A percentile compares a stretch with the other conserved stretches of the same genome.
phyloP scores from a whole-genome alignment of 768 basidiomycete genomes.

The Suillus bovinus region DNA sequence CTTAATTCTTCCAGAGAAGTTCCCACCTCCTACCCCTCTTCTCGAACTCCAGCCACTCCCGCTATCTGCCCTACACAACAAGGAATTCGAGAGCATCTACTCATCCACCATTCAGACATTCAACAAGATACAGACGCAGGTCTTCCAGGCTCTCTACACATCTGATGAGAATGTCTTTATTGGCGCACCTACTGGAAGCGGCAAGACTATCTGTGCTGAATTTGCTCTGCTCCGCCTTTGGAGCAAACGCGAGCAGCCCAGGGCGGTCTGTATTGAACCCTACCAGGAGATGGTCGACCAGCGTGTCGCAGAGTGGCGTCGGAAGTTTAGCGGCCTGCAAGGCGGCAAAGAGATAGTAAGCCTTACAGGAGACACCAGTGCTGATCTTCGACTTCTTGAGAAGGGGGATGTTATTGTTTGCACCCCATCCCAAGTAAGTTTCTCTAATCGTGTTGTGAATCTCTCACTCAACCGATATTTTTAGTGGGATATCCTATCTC shows the following conservation, averaged over 20 bases:
- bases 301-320: conserved; percentile 85
- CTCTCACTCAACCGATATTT: conserved; percentile 8
- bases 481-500: conserved; percentile 93
- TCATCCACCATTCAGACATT: conserved; percentile 77
- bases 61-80: conserved; percentile 88
- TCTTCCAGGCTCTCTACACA: conserved; percentile 96
- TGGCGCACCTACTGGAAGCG: conserved; percentile 94
- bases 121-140: conserved; percentile 99
- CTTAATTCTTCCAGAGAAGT: conserved; percentile 94
- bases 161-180: conserved; percentile 97
- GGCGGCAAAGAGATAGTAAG: conserved; percentile 94
- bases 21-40: conserved; percentile 89
- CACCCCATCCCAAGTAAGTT: conserved; percentile 82
- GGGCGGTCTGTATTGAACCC: conserved; percentile 95
- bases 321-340: conserved; percentile 79
- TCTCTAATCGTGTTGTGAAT: background rate
- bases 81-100: conserved; percentile 89
- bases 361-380: conserved; percentile 91
- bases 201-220: conserved; percentile 97
- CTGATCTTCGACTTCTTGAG: conserved; percentile 86
- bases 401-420: conserved; percentile 93
- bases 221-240: conserved; percentile 94
- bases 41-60: conserved; percentile 92
- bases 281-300: conserved; percentile 98
- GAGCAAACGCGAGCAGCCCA: conserved; percentile 78